These are phyloP conservation scores for Populus deltoides DNA, from an alignment of 345 rosid species.

Conservation along the genomic window DNA sequence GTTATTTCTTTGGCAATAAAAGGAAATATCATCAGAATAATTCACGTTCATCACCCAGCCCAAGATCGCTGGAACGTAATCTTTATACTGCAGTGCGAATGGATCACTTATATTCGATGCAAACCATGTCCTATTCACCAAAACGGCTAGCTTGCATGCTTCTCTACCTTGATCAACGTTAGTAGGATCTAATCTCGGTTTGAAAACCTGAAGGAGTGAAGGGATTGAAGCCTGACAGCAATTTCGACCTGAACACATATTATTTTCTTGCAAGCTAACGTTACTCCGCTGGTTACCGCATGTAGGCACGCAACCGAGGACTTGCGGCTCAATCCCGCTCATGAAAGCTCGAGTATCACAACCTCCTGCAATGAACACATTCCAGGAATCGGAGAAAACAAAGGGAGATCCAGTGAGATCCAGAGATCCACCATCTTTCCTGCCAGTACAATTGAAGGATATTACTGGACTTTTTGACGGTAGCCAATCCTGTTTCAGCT, in stretches of 20 bases:
- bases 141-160: background rate
- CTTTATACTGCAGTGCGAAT: background rate
- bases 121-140: background rate
- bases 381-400: background rate
- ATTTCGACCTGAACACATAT: background rate
- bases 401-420: slow-evolving; percentile 13
- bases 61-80: background rate
- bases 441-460: background rate
- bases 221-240: background rate
- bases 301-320: background rate
- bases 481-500: background rate
- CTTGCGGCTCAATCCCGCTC: rapidly evolving
- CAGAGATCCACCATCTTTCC: background rate
- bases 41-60: background rate
- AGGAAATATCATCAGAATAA: background rate
- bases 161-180: background rate
- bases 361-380: slow-evolving; percentile 7
- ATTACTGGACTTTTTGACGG: background rate
- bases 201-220: background rate
- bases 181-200: background rate
- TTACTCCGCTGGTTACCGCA: background rate
- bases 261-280: too few relatives aligned
- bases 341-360: slow-evolving; percentile 2
- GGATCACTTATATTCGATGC: background rate
- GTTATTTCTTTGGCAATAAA: rapidly evolving